phyloP scores from a whole-genome alignment of 2,329 filamentous ascomycete genomes.

The Trichoderma aggressivum region DNA sequence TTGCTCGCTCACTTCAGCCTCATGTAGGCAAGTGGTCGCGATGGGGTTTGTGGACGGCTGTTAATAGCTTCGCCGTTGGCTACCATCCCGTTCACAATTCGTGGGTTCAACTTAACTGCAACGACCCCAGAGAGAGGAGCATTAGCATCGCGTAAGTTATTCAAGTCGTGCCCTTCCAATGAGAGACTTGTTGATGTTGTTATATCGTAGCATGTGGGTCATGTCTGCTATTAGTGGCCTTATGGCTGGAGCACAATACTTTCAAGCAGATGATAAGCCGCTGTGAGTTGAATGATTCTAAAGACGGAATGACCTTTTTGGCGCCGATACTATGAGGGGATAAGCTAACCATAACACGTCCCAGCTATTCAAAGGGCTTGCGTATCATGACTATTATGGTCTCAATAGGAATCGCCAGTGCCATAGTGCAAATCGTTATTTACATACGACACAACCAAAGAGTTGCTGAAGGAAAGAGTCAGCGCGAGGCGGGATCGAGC shows the following conservation, averaged over 20 bases:
- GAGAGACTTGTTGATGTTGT: neutral
- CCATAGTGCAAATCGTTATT: slow-evolving; percentile 38
- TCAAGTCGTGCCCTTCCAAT: neutral
- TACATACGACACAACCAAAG: slow-evolving; percentile 39
- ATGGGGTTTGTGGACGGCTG: slow-evolving; percentile 49
- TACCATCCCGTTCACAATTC: slow-evolving; percentile 54
- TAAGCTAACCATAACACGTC: neutral
- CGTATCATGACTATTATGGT: slow-evolving; percentile 46
- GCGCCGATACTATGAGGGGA: neutral
- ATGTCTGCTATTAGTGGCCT: slow-evolving; percentile 50
- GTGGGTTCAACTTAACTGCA: slow-evolving; percentile 52
- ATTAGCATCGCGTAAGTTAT: slow-evolving; percentile 45
- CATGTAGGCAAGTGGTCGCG: slow-evolving; percentile 46
- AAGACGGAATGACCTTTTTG: neutral
- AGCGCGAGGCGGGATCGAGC: neutral
- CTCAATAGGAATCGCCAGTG: slow-evolving; percentile 38
- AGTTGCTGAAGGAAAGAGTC: slow-evolving; percentile 23
- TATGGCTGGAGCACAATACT: slow-evolving; percentile 51
- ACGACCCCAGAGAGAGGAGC: slow-evolving; percentile 43
- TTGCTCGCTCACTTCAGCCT: slow-evolving; percentile 40
- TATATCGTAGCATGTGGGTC: slow-evolving; percentile 38
- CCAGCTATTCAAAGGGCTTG: slow-evolving; percentile 43
- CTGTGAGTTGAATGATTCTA: slow-evolving; percentile 29
- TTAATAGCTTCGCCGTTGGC: slow-evolving; percentile 50
- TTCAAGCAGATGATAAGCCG: slow-evolving; percentile 40